Evolutionary conservation across 192 early-diverging fungal genomes (phyloP).

Genomic region (Entomortierella chlamydospora): DNA sequence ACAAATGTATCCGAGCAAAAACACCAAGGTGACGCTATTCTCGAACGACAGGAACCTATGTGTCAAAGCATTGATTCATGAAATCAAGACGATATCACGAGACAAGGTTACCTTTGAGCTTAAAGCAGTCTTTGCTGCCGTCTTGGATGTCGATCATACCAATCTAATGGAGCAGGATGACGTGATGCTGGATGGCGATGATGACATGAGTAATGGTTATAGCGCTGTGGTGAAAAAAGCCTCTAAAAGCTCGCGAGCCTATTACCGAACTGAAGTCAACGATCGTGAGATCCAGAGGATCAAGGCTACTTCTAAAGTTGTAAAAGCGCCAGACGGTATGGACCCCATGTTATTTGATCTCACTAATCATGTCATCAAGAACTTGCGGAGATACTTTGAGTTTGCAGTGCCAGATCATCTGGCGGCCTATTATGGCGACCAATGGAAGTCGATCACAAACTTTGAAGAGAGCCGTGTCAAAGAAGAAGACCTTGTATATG

Average conservation of each 20-base stretch:
- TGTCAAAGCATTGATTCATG: constrained; percentile 69
- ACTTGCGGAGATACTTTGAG: constrained; percentile 31
- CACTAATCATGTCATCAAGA: constrained; percentile 35
- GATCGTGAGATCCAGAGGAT: constrained; percentile 42
- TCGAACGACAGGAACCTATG: constrained; percentile 70
- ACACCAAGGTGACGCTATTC: constrained; percentile 54
- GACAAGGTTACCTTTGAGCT: constrained; percentile 30
- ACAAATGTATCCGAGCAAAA: constrained; percentile 40
- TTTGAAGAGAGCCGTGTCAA: constrained; percentile 14
- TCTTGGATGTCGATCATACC: neutral
- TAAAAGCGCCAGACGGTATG: constrained; percentile 28
- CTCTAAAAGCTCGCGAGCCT: neutral
- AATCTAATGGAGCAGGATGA: constrained; percentile 1
- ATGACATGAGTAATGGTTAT: neutral
- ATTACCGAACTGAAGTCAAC: constrained; percentile 27
- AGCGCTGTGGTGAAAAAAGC: neutral
- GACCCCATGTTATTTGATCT: constrained; percentile 31
- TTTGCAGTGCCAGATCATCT: constrained; percentile 32
- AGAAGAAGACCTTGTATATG: constrained; percentile 23
- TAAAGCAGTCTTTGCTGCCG: constrained; percentile 4
- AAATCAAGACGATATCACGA: constrained; percentile 52
- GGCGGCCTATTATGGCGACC: constrained; percentile 10
- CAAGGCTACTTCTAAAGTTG: constrained; percentile 11
- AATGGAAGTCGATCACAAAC: constrained; percentile 25
- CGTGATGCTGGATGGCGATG: constrained; percentile 16